Evolutionary conservation across 371 early-diverging fungal species (phyloP), one percentile per base, ranked within the genome.

Genomic region (Mortierella sp.): DNA sequence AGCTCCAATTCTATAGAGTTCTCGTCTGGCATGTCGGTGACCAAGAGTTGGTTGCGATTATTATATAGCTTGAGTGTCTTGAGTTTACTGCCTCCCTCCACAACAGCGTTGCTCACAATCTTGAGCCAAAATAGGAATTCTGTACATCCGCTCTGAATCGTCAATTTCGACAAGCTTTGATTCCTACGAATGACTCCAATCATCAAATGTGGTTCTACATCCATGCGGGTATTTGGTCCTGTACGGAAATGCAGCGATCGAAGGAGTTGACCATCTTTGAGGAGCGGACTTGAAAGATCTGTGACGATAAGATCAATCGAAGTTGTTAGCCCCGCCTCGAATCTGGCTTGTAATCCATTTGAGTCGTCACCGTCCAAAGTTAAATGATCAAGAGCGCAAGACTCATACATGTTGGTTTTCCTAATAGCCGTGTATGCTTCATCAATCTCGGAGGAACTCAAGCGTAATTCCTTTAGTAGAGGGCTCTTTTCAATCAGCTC

Each of bases 401-500:
- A 32, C 0, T 62, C 70, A 10, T 43, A 37, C 23, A 59, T 23
- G 49, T 55, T 62, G 34, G 42, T 34, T 49, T 45, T 55, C 17
- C 28, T 40, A 58, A 70, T 63, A 12, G 57, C 45, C 4, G 28
- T 58, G 35, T 57, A 70, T 6, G 70, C 57, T 13, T 45, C 64
- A 9, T 70, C 56, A 2, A 70, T 43, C 19, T 70, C 64, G 3
- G 58, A 35, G 12, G 61, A 65, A 13, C 47, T 26, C 37, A 75
- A 2, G 2, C 42, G 31, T 32, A 75, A 29, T 31, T 75, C 69
- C 6, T 40, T 31, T 12, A 75, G 37, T 26, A 34, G 55, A 8
- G 69, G 65, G 35, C 69, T 64, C 8, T 43, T 45, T 42, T 19
- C 64, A 22, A 75, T 53, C 34, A 68, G 19, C 23, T 54, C 75